Percentiles rank a stretch among this genome's conserved stretches.
Evolutionary conservation across 2,329 filamentous ascomycete genomes (phyloP).

Genomic region (Verticillium alfalfae): DNA sequence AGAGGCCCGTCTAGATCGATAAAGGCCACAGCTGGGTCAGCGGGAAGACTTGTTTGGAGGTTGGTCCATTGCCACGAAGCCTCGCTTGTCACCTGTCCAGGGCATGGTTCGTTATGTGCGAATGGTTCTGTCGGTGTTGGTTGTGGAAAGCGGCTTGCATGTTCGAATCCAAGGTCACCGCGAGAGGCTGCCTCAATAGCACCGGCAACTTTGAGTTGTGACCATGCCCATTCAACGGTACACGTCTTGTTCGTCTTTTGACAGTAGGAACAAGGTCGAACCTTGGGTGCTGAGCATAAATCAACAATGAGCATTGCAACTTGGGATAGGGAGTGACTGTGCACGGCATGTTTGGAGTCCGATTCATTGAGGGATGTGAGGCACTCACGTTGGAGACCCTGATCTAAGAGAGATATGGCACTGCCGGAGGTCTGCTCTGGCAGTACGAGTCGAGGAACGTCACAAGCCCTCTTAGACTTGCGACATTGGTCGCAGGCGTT

Average conservation of each 20-base stretch:
- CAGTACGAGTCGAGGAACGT: conserved; percentile 5
- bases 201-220: conserved; percentile 4
- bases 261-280: conserved; percentile 20
- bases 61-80: too few relatives aligned
- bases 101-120: too few relatives aligned
- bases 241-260: conserved; percentile 21
- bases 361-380: too few relatives aligned
- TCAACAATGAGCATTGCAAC: too few relatives aligned
- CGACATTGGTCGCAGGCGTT: conserved; percentile 18
- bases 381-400: neutral
- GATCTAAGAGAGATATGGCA: neutral
- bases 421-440: neutral
- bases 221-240: conserved; percentile 18
- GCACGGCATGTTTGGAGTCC: too few relatives aligned
- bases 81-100: too few relatives aligned
- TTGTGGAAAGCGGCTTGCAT: neutral
- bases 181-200: neutral
- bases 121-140: neutral
- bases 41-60: too few relatives aligned
- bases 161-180: neutral
- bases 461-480: conserved; percentile 17
- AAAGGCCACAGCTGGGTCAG: too few relatives aligned
- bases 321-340: too few relatives aligned
- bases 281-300: neutral
- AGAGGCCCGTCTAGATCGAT: too few relatives aligned